These are phyloP conservation scores for Rhynchosporium graminicola DNA, from an alignment of 2,329 filamentous ascomycete species.

Conservation along the genomic window DNA sequence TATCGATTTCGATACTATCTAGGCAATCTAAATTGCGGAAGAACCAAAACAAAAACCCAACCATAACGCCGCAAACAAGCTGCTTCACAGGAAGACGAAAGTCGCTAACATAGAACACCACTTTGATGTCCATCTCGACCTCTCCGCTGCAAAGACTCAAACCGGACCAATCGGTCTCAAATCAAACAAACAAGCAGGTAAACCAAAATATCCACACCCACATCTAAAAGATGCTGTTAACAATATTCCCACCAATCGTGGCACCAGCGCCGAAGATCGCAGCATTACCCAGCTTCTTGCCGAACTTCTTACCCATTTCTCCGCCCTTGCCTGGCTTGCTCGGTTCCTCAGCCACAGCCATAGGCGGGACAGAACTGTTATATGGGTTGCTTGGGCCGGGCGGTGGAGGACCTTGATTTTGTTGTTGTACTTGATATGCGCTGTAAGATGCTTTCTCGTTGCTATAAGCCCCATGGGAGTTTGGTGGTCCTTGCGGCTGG, in stretches of 20 bases:
- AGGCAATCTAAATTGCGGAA: too few species aligned
- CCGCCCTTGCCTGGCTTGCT: constrained; percentile 48
- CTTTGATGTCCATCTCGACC: not conserved
- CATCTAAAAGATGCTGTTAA: constrained; percentile 81
- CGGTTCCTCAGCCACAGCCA: constrained; percentile 66
- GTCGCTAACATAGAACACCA: not conserved
- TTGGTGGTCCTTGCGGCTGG: constrained; percentile 27
- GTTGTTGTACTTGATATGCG: constrained; percentile 33
- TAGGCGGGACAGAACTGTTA: constrained; percentile 69
- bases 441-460: constrained; percentile 23
- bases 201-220: not conserved
- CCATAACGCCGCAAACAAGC: not conserved
- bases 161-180: too few species aligned
- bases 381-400: constrained; percentile 60
- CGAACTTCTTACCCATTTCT: constrained; percentile 88
- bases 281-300: constrained; percentile 84
- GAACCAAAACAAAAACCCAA: not conserved
- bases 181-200: too few species aligned
- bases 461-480: constrained; percentile 40
- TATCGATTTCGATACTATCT: too few species aligned
- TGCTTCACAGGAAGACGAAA: too few species aligned
- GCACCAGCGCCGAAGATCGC: constrained; percentile 93
- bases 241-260: constrained; percentile 84
- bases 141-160: too few species aligned
- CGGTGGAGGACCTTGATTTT: constrained; percentile 39